Percentiles rank a stretch among this genome's conserved stretches.
phyloP scores from a whole-genome alignment of 192 early-diverging fungal genomes.

The Diversispora epigaea region DNA sequence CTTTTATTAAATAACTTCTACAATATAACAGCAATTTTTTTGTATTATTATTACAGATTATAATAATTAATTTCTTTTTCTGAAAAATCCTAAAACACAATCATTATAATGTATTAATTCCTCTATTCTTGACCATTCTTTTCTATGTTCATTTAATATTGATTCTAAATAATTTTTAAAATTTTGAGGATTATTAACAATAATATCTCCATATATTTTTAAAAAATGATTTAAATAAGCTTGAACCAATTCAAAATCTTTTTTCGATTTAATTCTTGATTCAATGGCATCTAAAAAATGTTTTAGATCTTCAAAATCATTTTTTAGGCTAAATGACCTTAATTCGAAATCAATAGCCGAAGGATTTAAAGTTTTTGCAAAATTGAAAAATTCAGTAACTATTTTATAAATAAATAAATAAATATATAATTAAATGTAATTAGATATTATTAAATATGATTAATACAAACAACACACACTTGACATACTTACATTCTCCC shows the following conservation, averaged over 20 bases:
- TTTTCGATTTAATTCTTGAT: constrained; percentile 58
- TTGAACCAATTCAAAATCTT: constrained; percentile 87
- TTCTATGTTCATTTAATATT: constrained; percentile 42
- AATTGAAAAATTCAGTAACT: constrained; percentile 65
- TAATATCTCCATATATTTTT: constrained; percentile 76
- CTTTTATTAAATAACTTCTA: too few relatives aligned
- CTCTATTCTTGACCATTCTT: constrained; percentile 60
- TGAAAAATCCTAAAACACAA: constrained; percentile 64
- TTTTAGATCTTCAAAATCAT: constrained; percentile 58
- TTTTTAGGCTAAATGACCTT: constrained; percentile 69
- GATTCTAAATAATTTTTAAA: constrained; percentile 38
- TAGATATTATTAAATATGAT: neutral
- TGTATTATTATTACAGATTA: constrained; percentile 35
- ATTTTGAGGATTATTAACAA: constrained; percentile 51
- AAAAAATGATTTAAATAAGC: constrained; percentile 77
- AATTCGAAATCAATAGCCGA: constrained; percentile 85
- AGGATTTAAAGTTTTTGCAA: constrained; percentile 75
- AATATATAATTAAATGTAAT: neutral
- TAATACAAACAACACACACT: too few relatives aligned
- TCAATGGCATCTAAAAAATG: constrained; percentile 68
- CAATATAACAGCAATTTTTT: too few relatives aligned
- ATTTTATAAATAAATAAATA: constrained; percentile 18
- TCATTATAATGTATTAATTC: constrained; percentile 61
- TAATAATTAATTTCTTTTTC: constrained; percentile 61
- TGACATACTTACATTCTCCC: constrained; percentile 41